Conservation (phyloP, 225 moss, liverwort and hornwort genomes). For the Antitrichia curtipendula region DNA sequence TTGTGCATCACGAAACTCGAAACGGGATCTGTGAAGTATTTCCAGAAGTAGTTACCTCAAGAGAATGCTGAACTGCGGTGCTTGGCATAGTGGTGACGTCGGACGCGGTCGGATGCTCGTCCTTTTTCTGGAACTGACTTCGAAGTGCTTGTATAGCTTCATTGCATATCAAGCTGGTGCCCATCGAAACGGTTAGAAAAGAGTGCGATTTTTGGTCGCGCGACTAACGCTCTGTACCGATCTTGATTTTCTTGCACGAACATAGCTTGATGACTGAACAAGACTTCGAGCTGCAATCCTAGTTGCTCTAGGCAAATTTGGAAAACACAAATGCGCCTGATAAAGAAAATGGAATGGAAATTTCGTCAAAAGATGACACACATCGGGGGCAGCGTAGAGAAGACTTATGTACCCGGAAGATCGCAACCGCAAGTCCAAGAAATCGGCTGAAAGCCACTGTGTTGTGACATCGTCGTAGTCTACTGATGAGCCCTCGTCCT, state of each 20-base stretch:
- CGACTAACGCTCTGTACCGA: background rate
- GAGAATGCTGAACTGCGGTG: background rate
- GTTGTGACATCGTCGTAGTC: slow-evolving; percentile 5
- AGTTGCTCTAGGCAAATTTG: background rate
- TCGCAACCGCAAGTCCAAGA: slow-evolving; percentile 28
- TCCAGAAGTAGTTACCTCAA: background rate
- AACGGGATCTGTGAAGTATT: background rate
- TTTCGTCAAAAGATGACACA: background rate
- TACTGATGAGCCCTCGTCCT: slow-evolving; percentile 21
- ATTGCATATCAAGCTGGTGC: slow-evolving; percentile 24
- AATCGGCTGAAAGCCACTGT: slow-evolving; percentile 29
- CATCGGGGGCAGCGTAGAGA: background rate
- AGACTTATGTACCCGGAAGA: slow-evolving; percentile 21
- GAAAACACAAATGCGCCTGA: background rate
- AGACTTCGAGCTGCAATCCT: background rate
- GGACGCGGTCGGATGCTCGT: background rate
- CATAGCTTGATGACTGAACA: background rate
- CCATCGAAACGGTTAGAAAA: background rate
- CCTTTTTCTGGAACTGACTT: slow-evolving; percentile 1
- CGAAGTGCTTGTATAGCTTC: slow-evolving; percentile 24
- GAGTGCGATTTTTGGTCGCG: background rate
- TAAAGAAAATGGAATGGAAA: background rate
- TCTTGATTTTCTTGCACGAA: background rate
- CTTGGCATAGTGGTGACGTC: background rate
- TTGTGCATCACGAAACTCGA: background rate